Evolutionary conservation across 2,329 filamentous ascomycete genomes (phyloP).

Genomic region (Phyllosticta capitalensis): DNA sequence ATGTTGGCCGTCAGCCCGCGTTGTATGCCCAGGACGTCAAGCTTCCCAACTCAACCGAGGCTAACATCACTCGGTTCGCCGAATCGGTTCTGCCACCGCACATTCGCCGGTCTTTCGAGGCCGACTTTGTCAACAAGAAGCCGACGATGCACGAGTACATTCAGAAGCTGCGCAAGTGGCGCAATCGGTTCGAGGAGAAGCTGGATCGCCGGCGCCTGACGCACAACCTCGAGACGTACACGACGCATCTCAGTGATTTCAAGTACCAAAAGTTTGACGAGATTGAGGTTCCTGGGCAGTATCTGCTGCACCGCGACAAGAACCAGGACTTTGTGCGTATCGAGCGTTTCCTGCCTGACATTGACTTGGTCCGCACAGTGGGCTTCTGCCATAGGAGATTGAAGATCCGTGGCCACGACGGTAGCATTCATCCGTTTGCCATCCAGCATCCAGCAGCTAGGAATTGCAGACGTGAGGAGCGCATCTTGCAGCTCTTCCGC

Average conservation of each 20-base stretch:
- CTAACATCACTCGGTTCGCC: constrained; percentile 92
- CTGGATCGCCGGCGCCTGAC: constrained; percentile 71
- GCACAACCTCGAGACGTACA: constrained; percentile 73
- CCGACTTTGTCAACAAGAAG: constrained; percentile 91
- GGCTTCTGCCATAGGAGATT: constrained; percentile 86
- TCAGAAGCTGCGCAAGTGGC: constrained; percentile 88
- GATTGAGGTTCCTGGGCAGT: constrained; percentile 94
- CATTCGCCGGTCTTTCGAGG: constrained; percentile 92
- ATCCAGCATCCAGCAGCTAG: constrained; percentile 91
- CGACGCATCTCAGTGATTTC: constrained; percentile 90
- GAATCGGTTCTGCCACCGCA: constrained; percentile 92
- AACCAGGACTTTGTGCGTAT: constrained; percentile 98
- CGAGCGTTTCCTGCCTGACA: constrained; percentile 89
- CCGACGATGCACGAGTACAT: constrained; percentile 99
- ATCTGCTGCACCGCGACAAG: constrained; percentile 95
- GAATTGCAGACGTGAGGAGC: constrained; percentile 87
- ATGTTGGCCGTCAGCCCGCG: constrained; percentile 76
- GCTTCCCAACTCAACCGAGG: constrained; percentile 79
- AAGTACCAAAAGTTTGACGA: constrained; percentile 97
- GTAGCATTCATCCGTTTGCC: constrained; percentile 91
- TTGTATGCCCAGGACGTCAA: constrained; percentile 89
- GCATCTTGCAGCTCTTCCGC: constrained; percentile 90
- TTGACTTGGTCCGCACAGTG: constrained; percentile 84
- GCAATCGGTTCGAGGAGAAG: constrained; percentile 96
- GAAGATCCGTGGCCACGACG: constrained; percentile 94